Percentiles rank a stretch among this genome's conserved stretches.
Evolutionary conservation across 108 stramenopile species (phyloP).

Genomic region (Ochromonas danica): DNA sequence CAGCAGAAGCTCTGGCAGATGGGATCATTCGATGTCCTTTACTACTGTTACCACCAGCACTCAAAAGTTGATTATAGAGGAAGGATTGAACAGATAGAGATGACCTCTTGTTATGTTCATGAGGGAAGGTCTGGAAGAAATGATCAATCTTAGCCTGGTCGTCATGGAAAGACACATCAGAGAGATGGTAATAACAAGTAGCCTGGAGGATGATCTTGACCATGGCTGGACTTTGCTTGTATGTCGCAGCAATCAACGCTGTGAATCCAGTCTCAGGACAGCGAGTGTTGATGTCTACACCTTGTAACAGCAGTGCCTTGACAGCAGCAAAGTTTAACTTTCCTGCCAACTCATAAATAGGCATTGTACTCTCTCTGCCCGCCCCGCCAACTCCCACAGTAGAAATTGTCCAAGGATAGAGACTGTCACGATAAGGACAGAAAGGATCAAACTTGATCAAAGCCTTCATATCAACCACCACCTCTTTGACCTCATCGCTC

Average conservation of each 20-base stretch:
- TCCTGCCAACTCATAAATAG: conserved; percentile 6
- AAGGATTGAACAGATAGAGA: no score
- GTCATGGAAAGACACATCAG: no score
- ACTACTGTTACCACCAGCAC: no score
- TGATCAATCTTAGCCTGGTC: no score
- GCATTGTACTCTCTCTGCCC: not conserved
- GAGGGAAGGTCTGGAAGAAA: no score
- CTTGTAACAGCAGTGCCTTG: conserved; percentile 14
- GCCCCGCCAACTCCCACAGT: not conserved
- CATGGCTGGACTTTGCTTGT: conserved; percentile 1
- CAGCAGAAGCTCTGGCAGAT: no score
- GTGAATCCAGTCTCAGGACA: not conserved
- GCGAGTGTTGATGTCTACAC: not conserved
- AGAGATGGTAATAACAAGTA: no score
- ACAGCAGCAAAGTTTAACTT: not conserved
- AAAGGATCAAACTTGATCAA: not conserved
- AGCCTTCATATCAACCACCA: not conserved
- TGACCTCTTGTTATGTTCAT: no score
- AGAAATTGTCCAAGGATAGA: not conserved
- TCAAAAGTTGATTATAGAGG: no score
- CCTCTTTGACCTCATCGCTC: not conserved
- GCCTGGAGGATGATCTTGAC: no score
- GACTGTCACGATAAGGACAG: not conserved
- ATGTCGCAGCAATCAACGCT: conserved; percentile 12
- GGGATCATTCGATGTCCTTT: no score